Base-by-base conservation (phyloP, 73 alveolate genomes). In the Paramecium bursaria region DNA sequence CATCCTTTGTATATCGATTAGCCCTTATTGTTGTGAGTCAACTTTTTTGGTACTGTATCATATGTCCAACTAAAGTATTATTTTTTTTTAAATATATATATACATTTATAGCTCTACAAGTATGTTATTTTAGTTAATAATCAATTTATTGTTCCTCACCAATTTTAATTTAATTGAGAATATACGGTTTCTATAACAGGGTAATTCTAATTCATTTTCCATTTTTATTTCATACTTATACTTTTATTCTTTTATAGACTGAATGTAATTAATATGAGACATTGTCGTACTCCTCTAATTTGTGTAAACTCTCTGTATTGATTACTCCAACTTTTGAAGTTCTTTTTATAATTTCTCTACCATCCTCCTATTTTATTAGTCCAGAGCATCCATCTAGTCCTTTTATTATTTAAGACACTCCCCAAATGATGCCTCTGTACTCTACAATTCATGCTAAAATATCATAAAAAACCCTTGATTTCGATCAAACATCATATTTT, bases 1-100 rank as follows among this genome's bases (percentile, higher is more conserved):
- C 82, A 67, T 14, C 82, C 82, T 44, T 67, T 67, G 82, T 67
- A 67, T 14, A 67, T 67, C 9, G 53, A 33, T 67, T 67, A 42
- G 46, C 22, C 44, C 21, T 42, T 17, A 23, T 67, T 67, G 55
- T 67, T 67, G 13, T 67, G 82, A 39, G 60, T 67, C 3, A 67
- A 47, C 13, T 67, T 67, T 42, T 67, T 67, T n/a, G 82, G 82
- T 13, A 15, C n/a, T n/a, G 15, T 67, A 67, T 67, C 82, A 21
- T 67, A 67, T 7, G 82, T 67, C 82, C 82, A 67, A 4, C 82
- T 67, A 67, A 42, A 5, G 49, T 7, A 39, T 39, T 7, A n/a
- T n/a, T n/a, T n/a, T n/a, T 39, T 5, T 30, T 21, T 5, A 67
- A 0, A 19, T n/a, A 35, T 17, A 39, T 1, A 31, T 0, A 17